Conservation (phyloP, 345 rosid species). For the Balakata baccata region DNA sequence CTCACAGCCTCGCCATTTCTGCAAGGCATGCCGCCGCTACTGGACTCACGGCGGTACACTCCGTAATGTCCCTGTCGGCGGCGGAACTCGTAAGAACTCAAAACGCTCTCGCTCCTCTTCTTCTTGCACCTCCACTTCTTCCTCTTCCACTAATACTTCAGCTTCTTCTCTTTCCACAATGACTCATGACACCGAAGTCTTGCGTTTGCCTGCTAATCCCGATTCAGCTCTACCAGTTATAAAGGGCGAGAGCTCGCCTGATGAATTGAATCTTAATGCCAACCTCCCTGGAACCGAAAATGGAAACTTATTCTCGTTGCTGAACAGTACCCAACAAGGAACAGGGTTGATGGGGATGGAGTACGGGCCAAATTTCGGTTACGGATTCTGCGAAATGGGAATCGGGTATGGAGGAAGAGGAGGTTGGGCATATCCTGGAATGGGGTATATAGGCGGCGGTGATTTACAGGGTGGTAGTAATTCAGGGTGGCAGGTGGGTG, state of each 20-base stretch:
- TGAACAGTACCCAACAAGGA: constrained; percentile 24
- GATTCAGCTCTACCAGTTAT: constrained; percentile 17
- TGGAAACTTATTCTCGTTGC: constrained; percentile 23
- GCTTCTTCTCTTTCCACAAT: constrained; percentile 15
- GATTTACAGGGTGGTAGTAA: not conserved
- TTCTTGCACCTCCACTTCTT: constrained; percentile 12
- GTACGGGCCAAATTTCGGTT: constrained; percentile 27
- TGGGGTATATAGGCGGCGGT: constrained; percentile 20
- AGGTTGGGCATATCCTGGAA: constrained; percentile 41
- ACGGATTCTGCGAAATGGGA: constrained; percentile 36
- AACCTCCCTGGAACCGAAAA: constrained; percentile 14
- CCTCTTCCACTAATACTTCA: constrained; percentile 21
- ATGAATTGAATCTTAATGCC: constrained; percentile 32
- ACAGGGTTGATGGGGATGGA: constrained; percentile 23
- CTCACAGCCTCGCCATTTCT: constrained; percentile 67
- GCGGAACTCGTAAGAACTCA: constrained; percentile 55
- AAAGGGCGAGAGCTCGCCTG: constrained; percentile 17
- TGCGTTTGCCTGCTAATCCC: constrained; percentile 16
- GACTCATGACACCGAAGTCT: constrained; percentile 21
- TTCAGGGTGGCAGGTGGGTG: constrained; percentile 32
- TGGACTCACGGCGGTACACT: constrained; percentile 74
- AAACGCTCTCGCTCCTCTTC: constrained; percentile 43
- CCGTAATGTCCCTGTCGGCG: constrained; percentile 64
- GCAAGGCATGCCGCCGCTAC: constrained; percentile 68
- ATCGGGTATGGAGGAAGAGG: constrained; percentile 34